Evolutionary conservation across 148 eudicot genomes (phyloP).

Genomic region (Hydrangea macrophylla): DNA sequence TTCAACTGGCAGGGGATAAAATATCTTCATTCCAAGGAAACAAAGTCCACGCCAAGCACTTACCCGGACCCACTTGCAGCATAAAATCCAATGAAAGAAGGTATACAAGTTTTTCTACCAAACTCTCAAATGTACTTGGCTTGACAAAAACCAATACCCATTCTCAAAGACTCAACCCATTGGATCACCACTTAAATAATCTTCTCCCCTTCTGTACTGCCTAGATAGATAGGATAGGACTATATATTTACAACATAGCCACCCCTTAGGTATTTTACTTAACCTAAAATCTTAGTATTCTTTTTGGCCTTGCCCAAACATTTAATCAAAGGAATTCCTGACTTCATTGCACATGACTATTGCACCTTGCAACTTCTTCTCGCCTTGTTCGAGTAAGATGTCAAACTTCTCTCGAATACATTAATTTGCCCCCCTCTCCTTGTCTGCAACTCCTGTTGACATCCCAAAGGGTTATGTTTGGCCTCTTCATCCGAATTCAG

Average conservation of each 20-base stretch:
- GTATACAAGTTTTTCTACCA: background rate
- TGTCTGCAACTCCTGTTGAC: too few relatives aligned
- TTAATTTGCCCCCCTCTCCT: too few relatives aligned
- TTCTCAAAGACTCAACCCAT: background rate
- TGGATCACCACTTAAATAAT: background rate
- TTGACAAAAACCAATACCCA: background rate
- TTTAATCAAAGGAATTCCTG: too few relatives aligned
- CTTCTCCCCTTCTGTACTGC: background rate
- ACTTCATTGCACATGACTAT: too few relatives aligned
- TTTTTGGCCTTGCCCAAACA: too few relatives aligned
- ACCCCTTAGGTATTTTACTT: too few relatives aligned
- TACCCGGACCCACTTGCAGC: background rate
- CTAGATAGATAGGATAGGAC: too few relatives aligned
- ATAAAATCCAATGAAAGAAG: background rate
- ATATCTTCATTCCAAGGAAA: background rate
- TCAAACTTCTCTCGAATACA: too few relatives aligned
- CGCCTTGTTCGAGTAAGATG: too few relatives aligned
- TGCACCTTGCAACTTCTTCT: too few relatives aligned
- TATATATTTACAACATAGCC: too few relatives aligned
- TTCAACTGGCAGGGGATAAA: background rate
- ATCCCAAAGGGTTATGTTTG: background rate
- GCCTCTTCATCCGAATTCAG: background rate
- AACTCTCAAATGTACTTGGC: background rate
- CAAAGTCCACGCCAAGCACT: background rate
- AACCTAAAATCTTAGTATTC: too few relatives aligned